These are phyloP conservation scores for Aegilops tauschii DNA, from an alignment of 176 grass and related monocot species.

Conservation along the genomic window DNA sequence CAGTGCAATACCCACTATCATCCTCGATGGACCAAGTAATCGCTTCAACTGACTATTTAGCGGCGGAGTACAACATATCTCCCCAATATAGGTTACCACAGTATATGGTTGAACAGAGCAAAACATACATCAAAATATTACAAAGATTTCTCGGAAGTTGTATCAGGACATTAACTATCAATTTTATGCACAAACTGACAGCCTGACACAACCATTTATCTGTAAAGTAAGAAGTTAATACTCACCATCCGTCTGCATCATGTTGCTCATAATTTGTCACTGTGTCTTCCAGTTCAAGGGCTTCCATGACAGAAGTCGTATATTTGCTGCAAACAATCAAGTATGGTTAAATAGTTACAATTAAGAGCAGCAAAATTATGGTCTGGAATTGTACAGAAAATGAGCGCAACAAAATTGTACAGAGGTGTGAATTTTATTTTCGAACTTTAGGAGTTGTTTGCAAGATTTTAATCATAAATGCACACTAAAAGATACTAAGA, in stretches of 20 bases:
- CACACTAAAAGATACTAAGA: not conserved
- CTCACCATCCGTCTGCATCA: slow-evolving; percentile 79
- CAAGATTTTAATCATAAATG: not conserved
- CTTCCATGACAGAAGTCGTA: slow-evolving; percentile 79
- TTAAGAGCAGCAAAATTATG: slow-evolving; percentile 7
- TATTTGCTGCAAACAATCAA: slow-evolving; percentile 60
- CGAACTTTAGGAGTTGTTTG: not conserved
- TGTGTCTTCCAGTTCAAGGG: slow-evolving; percentile 87
- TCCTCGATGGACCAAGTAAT: not conserved
- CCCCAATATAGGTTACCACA: not conserved
- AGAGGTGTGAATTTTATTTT: not conserved
- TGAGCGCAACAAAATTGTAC: not conserved
- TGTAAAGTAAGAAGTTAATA: slow-evolving; percentile 24
- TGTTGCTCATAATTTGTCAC: slow-evolving; percentile 76
- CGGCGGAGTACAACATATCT: not conserved
- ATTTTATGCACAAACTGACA: not conserved
- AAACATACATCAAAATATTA: slow-evolving; percentile 5
- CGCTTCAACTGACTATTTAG: not conserved
- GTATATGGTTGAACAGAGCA: not conserved
- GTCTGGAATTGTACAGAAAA: not conserved
- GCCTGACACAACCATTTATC: slow-evolving; percentile 3
- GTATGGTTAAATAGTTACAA: not conserved
- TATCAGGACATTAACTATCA: not conserved
- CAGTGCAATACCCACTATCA: not conserved
- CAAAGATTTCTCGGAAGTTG: not conserved